Evolutionary conservation across 2,329 filamentous ascomycete genomes (phyloP), one percentile per base, ranked within the genome.

Genomic region (Cladophialophora bantiana): DNA sequence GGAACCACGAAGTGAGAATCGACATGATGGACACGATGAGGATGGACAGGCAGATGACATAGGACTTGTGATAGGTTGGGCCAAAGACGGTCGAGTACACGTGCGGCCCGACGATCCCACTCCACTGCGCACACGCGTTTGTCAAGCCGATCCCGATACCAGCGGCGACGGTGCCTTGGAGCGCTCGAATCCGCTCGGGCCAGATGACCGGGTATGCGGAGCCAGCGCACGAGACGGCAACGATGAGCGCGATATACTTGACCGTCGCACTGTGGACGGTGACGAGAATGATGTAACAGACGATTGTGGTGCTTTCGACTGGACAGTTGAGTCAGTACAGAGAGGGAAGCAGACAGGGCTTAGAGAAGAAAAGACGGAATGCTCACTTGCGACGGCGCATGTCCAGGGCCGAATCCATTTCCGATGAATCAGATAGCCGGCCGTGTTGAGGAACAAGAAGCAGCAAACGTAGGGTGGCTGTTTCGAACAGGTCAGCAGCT

Each of bases 151-250:
- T 81, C 0, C 78, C 79, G 7, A 81, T 69, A 1, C 79, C 79
- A 0, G 79, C 75, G 0, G 78, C 77, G 2, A 79, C 75, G 0
- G 80, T 81, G 13, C 79, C 78, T 32, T 81, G 75, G 9, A 80
- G 73, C 0, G 75, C 79, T 26, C 79, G 75, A 60, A 81, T 81
- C 0, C 79, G 76, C 68, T 81, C 80, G 7, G 79, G 79, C 79
- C 79, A 82, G 68, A 81, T 81, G 48, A 81, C 77, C 0, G 79
- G 79, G 64, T 80, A 81, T 5, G 78, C 78, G 4, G 78, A 81
- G 2, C 78, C 78, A 0, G 79, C 76, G 59, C 78, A 80, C 72
- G 66, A 68, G 9, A 66, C 63, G 34, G 68, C 68, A 13, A 69
- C 65, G 35, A 67, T 69, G 36, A 69, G 57, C 3, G 65, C 60